Evolutionary conservation across 2,329 filamentous ascomycete genomes (phyloP).

Genomic region (Ceratocystis lukuohia): DNA sequence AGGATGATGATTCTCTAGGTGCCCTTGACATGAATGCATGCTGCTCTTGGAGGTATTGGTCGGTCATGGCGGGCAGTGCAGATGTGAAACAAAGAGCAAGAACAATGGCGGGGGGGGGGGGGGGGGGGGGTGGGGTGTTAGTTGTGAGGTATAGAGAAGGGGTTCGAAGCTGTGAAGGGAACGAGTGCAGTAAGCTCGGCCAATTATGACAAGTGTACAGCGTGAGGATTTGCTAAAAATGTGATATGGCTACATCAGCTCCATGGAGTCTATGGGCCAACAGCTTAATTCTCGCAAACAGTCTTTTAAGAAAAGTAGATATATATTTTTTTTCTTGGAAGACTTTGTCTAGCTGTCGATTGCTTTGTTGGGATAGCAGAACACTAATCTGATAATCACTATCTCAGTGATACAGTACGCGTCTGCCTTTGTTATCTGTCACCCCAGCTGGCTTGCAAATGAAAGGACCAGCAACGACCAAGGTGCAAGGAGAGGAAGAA

Average conservation of each 20-base stretch:
- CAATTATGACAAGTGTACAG: background rate
- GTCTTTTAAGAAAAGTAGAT: no score
- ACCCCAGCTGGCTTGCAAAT: background rate
- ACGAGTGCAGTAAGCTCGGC: background rate
- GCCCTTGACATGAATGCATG: conserved; percentile 26
- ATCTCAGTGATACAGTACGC: no score
- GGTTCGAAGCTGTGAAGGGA: no score
- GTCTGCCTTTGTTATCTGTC: no score
- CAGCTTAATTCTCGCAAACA: no score
- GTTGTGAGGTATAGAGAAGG: background rate
- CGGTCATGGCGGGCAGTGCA: conserved; percentile 29
- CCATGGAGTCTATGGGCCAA: no score
- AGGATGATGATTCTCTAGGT: background rate
- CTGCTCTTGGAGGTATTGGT: conserved; percentile 30
- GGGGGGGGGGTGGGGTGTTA: background rate
- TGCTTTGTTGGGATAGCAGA: no score
- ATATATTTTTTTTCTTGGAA: background rate
- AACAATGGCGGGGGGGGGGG: background rate
- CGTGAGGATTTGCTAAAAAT: no score
- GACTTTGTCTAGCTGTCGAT: background rate
- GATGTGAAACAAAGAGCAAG: background rate
- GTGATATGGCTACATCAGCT: no score
- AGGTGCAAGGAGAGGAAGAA: background rate
- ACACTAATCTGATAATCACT: no score
- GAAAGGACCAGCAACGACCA: background rate